Conservation (phyloP, 768 basidiomycete species). For the Fibroporia radiculosa region DNA sequence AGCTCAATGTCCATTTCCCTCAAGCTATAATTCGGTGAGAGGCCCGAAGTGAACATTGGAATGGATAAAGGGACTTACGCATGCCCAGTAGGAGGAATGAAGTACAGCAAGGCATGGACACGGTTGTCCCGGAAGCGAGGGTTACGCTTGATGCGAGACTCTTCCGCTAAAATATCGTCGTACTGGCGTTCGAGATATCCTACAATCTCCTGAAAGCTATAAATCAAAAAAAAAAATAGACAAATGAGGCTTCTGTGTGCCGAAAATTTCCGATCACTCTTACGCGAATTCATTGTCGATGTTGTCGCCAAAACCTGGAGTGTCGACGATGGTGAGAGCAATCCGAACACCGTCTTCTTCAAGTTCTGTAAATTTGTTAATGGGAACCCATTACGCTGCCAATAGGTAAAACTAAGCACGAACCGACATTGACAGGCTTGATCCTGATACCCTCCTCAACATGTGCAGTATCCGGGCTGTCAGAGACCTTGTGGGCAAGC, state of each 20-base stretch:
- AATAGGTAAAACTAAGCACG: slow-evolving; percentile 20
- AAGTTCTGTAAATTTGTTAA: slow-evolving; percentile 51
- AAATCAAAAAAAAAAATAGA: neutral
- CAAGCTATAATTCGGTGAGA: slow-evolving; percentile 38
- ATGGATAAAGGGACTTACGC: slow-evolving; percentile 48
- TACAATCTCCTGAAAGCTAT: slow-evolving; percentile 93
- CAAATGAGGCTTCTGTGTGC: neutral
- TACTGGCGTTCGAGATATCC: slow-evolving; percentile 97
- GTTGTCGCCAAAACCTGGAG: slow-evolving; percentile 97
- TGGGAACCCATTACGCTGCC: neutral
- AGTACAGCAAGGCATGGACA: slow-evolving; percentile 93
- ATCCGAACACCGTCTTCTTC: slow-evolving; percentile 99
- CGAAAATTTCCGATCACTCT: too few species aligned
- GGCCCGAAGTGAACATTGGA: neutral
- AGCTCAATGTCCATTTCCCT: slow-evolving; percentile 99
- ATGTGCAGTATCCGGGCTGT: slow-evolving; percentile 83
- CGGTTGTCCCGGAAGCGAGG: slow-evolving; percentile 98
- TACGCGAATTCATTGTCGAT: slow-evolving; percentile 99
- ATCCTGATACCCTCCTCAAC: slow-evolving; percentile 92
- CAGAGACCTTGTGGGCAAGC: slow-evolving; percentile 77
- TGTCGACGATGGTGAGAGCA: slow-evolving; percentile 96
- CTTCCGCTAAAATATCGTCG: slow-evolving; percentile 96
- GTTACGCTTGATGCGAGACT: slow-evolving; percentile 99
- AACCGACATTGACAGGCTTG: slow-evolving; percentile 91
- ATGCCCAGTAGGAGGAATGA: slow-evolving; percentile 98